These are phyloP conservation scores for Pseudomonodictys pantanalensis DNA, from an alignment of 495 filamentous ascomycete genomes.

Conservation along the genomic window DNA sequence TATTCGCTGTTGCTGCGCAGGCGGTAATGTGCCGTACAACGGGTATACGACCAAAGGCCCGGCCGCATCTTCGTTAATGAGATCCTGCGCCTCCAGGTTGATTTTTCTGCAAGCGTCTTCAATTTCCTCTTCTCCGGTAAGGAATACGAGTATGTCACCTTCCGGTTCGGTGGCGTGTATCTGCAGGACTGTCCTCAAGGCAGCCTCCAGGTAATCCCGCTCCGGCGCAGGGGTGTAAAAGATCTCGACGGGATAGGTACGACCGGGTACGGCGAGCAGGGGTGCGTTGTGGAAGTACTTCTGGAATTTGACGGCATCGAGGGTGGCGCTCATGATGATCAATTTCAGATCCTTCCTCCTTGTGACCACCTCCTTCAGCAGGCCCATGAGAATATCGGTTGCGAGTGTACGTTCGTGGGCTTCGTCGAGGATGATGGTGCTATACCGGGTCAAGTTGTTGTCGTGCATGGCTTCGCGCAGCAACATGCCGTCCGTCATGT, in stretches of 20 bases:
- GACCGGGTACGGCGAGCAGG: constrained; percentile 87
- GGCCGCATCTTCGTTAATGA: constrained; percentile 82
- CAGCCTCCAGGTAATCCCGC: constrained; percentile 93
- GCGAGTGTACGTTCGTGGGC: constrained; percentile 94
- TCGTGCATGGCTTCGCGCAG: constrained; percentile 98
- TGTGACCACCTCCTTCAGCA: constrained; percentile 79
- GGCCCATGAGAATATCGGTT: constrained; percentile 93
- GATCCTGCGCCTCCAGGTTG: constrained; percentile 81
- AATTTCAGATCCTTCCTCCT: constrained; percentile 87
- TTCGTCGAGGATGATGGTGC: constrained; percentile 97
- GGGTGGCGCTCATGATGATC: constrained; percentile 96
- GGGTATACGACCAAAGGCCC: constrained; percentile 89
- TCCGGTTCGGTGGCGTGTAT: constrained; percentile 91
- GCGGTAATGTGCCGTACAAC: constrained; percentile 90
- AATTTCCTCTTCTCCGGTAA: constrained; percentile 99
- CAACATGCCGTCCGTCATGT: constrained; percentile 99
- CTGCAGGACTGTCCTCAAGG: constrained; percentile 89
- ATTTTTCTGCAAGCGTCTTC: constrained; percentile 95
- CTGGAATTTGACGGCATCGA: constrained; percentile 97
- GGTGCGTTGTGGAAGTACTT: constrained; percentile 96
- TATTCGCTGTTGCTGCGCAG: constrained; percentile 87
- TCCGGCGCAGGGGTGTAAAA: constrained; percentile 98
- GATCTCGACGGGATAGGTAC: constrained; percentile 95
- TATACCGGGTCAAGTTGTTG: constrained; percentile 83
- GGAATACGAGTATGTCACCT: constrained; percentile 91